These are phyloP conservation scores for Epichloe glyceriae DNA, from an alignment of 2,329 filamentous ascomycete genomes.

Conservation along the genomic window DNA sequence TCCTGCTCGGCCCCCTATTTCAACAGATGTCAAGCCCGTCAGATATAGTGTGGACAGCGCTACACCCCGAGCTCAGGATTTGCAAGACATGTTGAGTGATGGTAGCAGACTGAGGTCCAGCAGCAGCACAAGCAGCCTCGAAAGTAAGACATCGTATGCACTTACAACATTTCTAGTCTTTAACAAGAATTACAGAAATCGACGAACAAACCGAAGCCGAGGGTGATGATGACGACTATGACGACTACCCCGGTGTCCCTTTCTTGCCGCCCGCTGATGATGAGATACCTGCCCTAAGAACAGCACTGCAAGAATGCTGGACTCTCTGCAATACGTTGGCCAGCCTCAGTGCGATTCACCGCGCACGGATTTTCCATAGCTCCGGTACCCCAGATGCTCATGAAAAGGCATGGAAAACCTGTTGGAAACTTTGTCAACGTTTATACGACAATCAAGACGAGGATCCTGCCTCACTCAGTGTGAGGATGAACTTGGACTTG, in stretches of 20 bases:
- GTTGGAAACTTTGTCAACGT: conserved; percentile 84
- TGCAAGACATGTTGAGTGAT: conserved; percentile 56
- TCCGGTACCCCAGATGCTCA: conserved; percentile 64
- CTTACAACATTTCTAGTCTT: background rate
- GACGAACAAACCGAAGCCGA: conserved; percentile 40
- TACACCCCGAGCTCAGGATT: conserved; percentile 73
- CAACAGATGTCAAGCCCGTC: conserved; percentile 57
- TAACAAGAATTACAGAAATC: conserved; percentile 31
- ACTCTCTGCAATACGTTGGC: conserved; percentile 85
- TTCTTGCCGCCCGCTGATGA: conserved; percentile 34
- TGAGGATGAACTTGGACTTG: conserved; percentile 66
- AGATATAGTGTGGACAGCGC: conserved; percentile 54
- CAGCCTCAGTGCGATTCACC: conserved; percentile 70
- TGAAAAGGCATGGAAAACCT: conserved; percentile 84
- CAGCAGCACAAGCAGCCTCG: conserved; percentile 61
- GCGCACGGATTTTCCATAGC: conserved; percentile 64
- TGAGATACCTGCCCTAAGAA: conserved; percentile 56
- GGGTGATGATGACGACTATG: conserved; percentile 36
- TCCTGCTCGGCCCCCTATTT: conserved; percentile 56
- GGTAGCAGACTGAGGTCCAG: conserved; percentile 46
- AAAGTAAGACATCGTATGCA: conserved; percentile 42
- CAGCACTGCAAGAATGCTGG: conserved; percentile 81
- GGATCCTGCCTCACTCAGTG: conserved; percentile 49
- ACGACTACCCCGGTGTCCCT: conserved; percentile 28
- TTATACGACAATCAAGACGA: conserved; percentile 74